A percentile compares a stretch with the other conserved stretches of the same genome.
Conservation (phyloP, 305 asterid species). For the Andrographis paniculata region DNA sequence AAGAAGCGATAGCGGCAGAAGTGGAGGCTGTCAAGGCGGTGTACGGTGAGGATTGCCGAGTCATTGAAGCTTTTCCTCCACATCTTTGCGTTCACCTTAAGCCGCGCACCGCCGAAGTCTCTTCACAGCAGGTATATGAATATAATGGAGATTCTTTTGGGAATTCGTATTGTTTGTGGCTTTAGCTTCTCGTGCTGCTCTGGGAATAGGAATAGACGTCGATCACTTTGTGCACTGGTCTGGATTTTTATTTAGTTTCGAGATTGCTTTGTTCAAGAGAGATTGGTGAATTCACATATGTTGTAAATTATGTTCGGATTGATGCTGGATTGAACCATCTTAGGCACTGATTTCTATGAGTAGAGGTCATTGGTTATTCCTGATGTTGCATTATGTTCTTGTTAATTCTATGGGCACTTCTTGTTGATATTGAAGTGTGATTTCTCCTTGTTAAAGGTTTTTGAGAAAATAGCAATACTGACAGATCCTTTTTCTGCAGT, state of each 20-base stretch:
- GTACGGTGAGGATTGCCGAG: conserved; percentile 62
- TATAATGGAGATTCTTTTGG: neutral
- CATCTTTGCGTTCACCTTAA: conserved; percentile 62
- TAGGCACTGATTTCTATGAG: too few species aligned
- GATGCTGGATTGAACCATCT: too few species aligned
- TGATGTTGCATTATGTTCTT: conserved; percentile 1
- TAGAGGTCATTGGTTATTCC: neutral
- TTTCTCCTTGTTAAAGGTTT: neutral
- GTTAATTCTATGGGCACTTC: neutral
- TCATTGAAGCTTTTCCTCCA: conserved; percentile 57
- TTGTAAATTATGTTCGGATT: too few species aligned
- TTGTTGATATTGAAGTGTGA: conserved; percentile 8
- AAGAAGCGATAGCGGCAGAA: conserved; percentile 62
- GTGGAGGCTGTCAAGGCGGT: conserved; percentile 75
- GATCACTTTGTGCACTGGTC: too few species aligned
- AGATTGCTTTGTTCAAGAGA: too few species aligned
- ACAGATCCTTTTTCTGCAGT: conserved; percentile 35
- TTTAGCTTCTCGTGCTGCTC: too few species aligned
- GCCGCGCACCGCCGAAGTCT: conserved; percentile 93
- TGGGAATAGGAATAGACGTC: too few species aligned
- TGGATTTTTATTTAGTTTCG: too few species aligned
- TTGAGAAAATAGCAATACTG: conserved; percentile 12
- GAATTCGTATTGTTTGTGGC: neutral
- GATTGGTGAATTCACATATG: too few species aligned
- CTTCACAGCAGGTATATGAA: conserved; percentile 60